Evolutionary conservation across 345 rosid genomes (phyloP).

Genomic region (Citrus reticulata): DNA sequence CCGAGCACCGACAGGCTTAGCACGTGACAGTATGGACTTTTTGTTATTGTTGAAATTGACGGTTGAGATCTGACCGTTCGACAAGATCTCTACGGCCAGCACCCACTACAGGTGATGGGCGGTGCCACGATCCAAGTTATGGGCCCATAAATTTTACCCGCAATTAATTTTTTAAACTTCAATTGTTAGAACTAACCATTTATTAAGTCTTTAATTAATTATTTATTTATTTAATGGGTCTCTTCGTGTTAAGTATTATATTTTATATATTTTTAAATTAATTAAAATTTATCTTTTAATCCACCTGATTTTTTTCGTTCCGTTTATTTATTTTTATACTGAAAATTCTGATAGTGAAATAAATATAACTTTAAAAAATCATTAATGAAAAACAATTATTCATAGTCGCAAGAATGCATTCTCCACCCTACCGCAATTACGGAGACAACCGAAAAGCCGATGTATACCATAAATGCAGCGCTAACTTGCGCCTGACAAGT

Average conservation of each 20-base stretch:
- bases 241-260: too few species aligned
- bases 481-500: not conserved
- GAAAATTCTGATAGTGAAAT: too few species aligned
- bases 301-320: too few species aligned
- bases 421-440: not conserved
- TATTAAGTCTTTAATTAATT: not conserved
- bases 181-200: not conserved
- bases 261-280: too few species aligned
- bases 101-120: slow-evolving; percentile 37
- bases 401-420: not conserved
- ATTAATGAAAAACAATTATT: too few species aligned
- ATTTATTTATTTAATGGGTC: too few species aligned
- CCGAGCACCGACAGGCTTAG: slow-evolving; percentile 26
- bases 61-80: slow-evolving; percentile 33
- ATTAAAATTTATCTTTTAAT: too few species aligned
- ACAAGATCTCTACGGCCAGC: slow-evolving; percentile 31
- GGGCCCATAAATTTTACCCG: slow-evolving; percentile 26
- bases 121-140: slow-evolving; percentile 32
- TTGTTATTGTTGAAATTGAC: slow-evolving; percentile 24
- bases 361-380: too few species aligned
- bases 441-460: not conserved
- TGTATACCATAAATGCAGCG: not conserved
- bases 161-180: not conserved
- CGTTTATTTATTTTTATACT: too few species aligned
- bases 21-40: slow-evolving; percentile 21